Evolutionary conservation across 1,139 yeast species (phyloP), one percentile per base, ranked within the genome.

Genomic region (Lodderomyces beijingensis): DNA sequence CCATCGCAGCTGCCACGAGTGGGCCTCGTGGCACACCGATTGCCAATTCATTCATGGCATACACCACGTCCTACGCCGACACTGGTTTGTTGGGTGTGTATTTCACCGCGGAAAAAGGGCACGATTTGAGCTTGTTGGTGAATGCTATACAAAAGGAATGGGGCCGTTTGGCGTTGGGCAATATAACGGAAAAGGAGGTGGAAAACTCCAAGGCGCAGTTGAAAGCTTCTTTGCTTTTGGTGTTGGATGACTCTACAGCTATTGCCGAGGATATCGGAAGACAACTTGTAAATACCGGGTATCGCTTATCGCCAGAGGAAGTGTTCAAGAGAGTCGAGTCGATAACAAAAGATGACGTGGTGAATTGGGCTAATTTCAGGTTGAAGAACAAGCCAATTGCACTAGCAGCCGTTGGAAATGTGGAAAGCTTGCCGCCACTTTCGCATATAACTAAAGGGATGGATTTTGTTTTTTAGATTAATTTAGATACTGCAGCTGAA

Each of bases 11-110:
- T 12, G 82, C 86, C 25, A 75, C 84, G 42, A 76, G 81, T 34
- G 77, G 77, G 9, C 59, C 65, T 1, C 51, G 55, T 6, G 62
- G 64, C 22, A 49, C 59, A 5, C 81, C 85, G 5, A 67, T 88
- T 40, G 96, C 96, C 34, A 91, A 91, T 61, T 84, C 95, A 4
- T 91, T 83, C 63, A 82, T 88, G 94, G 88, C 96, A 3, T 91
- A 89, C 62, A 86, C 96, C 17, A 93, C 99, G 4, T 86, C 96
- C 2, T 91, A 91, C 62, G 91, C 96, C 7, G 99, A 91, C 60
- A 85, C 96, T 5, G 99, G 99, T 3, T 68, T 91, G 36, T 88
- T 96, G 96, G 99, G 99, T 23, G 83, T 89, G 49, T 91, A 91
- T 57, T 72, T 91, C 44, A 88, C 89, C 11, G 79, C 94, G 16